These are phyloP conservation scores for Linanthus parryae DNA, from an alignment of 148 eudicot genomes.

Conservation along the genomic window DNA sequence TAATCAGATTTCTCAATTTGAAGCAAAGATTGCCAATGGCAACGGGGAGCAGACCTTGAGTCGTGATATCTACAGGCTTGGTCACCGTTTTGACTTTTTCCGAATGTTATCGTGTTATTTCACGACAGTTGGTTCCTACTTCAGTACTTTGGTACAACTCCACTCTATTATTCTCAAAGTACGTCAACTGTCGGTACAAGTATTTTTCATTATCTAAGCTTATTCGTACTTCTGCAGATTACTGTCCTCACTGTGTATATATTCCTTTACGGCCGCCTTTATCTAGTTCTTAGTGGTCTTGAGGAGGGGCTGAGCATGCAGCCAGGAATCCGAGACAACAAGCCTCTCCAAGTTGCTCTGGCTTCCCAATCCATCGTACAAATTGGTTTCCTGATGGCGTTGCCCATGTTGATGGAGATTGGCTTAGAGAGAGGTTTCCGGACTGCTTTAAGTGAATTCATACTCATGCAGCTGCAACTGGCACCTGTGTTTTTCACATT, in stretches of 20 bases:
- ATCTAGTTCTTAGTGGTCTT: slow-evolving; percentile 46
- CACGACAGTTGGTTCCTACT: slow-evolving; percentile 94
- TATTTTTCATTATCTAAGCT: not conserved
- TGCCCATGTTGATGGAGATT: slow-evolving; percentile 46
- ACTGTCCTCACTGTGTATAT: slow-evolving; percentile 35
- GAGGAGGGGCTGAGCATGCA: slow-evolving; percentile 25
- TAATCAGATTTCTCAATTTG: slow-evolving; percentile 93
- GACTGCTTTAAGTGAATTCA: slow-evolving; percentile 16
- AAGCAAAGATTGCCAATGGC: slow-evolving; percentile 98
- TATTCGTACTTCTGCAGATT: slow-evolving; percentile 22
- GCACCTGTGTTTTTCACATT: slow-evolving; percentile 28
- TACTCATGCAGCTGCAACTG: slow-evolving; percentile 22
- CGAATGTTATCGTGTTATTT: slow-evolving; percentile 95
- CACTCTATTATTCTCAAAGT: no score
- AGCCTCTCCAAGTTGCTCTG: slow-evolving; percentile 30
- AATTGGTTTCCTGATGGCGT: slow-evolving; percentile 40
- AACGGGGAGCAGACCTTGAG: slow-evolving; percentile 98
- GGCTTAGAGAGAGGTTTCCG: slow-evolving; percentile 24
- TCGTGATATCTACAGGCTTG: slow-evolving; percentile 93
- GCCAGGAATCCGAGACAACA: slow-evolving; percentile 19
- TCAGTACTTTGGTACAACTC: slow-evolving; percentile 78
- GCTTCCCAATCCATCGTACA: slow-evolving; percentile 45
- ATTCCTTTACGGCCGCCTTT: slow-evolving; percentile 39
- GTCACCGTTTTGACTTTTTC: slow-evolving; percentile 97
- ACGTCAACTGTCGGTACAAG: no score